Evolutionary conservation across 2,329 filamentous ascomycete genomes (phyloP).

Genomic region (Teratosphaeria zuluensis): DNA sequence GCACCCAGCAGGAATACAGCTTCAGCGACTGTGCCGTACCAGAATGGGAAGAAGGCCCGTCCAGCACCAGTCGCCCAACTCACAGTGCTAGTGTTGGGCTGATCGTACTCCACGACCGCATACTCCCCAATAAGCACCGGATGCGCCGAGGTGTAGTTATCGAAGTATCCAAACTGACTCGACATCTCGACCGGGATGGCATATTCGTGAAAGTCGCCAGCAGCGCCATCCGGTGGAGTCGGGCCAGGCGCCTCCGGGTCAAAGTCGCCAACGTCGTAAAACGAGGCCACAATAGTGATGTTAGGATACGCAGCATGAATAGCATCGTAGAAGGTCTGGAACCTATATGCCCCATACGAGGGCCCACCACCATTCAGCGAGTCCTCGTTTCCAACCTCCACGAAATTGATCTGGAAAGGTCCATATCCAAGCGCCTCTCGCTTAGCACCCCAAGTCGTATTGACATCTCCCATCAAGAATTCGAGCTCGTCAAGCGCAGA

Average conservation of each 20-base stretch:
- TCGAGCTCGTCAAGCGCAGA: slow-evolving; percentile 55
- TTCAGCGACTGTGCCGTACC: slow-evolving; percentile 53
- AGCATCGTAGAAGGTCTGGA: slow-evolving; percentile 50
- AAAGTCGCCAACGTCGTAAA: slow-evolving; percentile 17
- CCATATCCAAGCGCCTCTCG: slow-evolving; percentile 52
- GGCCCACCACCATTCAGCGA: slow-evolving; percentile 41
- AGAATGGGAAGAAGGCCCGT: slow-evolving; percentile 32
- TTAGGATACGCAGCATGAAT: slow-evolving; percentile 48
- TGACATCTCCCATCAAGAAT: slow-evolving; percentile 47
- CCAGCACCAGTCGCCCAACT: slow-evolving; percentile 27
- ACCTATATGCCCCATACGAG: slow-evolving; percentile 40
- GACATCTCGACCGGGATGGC: slow-evolving; percentile 19
- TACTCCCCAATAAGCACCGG: slow-evolving; percentile 40
- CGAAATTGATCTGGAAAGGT: slow-evolving; percentile 50
- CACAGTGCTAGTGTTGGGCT: slow-evolving; percentile 38
- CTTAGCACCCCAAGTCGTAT: slow-evolving; percentile 47
- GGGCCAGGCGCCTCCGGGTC: slow-evolving; percentile 2
- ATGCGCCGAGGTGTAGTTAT: slow-evolving; percentile 34
- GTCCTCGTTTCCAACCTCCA: slow-evolving; percentile 62
- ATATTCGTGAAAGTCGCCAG: slow-evolving; percentile 26
- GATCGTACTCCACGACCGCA: slow-evolving; percentile 42
- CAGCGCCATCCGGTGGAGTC: slow-evolving; percentile 12
- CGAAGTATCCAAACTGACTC: slow-evolving; percentile 31
- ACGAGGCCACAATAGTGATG: slow-evolving; percentile 46
- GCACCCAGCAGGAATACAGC: slow-evolving; percentile 56